Evolutionary conservation across 139 green algal genomes (phyloP).

Genomic region (Desmodesmus armatus): DNA sequence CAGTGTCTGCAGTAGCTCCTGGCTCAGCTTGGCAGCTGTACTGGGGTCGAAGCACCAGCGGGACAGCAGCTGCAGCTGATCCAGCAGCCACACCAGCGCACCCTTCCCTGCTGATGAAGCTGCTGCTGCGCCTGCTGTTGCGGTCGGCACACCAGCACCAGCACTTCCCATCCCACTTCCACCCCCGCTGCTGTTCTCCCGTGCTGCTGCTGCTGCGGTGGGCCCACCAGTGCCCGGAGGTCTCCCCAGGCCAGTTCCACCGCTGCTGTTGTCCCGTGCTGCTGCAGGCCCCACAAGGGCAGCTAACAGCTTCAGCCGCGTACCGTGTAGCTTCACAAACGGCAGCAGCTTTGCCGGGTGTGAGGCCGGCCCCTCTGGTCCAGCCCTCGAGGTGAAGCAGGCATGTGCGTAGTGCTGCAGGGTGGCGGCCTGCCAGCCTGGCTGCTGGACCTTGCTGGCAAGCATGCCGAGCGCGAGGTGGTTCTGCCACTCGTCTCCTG

Average conservation of each 20-base stretch:
- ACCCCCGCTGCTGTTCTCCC: not conserved
- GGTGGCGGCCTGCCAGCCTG: not conserved
- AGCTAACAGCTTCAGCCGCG: conserved; percentile 20
- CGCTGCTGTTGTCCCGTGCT: not conserved
- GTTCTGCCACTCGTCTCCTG: not conserved
- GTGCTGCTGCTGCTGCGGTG: not conserved
- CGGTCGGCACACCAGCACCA: not conserved
- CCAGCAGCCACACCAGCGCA: not conserved
- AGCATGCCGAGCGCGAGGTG: not conserved
- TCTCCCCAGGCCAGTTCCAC: too few relatives aligned
- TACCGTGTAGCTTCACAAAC: conserved; percentile 30
- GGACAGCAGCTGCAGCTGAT: not conserved
- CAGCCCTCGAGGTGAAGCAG: not conserved
- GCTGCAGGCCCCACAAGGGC: too few relatives aligned
- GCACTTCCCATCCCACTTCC: too few relatives aligned
- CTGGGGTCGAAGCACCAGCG: conserved; percentile 13
- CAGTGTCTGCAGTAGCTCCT: not conserved
- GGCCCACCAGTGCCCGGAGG: not conserved
- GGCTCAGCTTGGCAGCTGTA: not conserved
- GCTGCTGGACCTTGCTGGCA: not conserved
- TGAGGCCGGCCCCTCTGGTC: too few relatives aligned
- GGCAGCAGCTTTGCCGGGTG: not conserved
- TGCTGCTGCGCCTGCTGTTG: not conserved
- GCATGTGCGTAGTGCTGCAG: conserved; percentile 8
- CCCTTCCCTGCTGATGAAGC: too few relatives aligned